Evolutionary conservation across 352 stramenopile species (phyloP), one percentile per base, ranked within the genome.

Genomic region (Phytophthora boehmeriae): DNA sequence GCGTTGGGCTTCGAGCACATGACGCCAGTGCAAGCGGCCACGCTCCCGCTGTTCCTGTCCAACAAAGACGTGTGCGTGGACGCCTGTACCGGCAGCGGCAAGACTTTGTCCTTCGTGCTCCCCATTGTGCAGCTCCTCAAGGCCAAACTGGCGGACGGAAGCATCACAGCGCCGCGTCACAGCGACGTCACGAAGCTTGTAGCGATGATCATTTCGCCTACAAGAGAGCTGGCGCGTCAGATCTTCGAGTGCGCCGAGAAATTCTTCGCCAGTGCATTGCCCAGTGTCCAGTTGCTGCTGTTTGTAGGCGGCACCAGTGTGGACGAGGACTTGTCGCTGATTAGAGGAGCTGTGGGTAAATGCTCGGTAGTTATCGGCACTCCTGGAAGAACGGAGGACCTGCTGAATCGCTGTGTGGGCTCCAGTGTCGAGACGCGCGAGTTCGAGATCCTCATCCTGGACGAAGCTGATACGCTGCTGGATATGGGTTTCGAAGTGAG

Each of bases 401-500:
- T 98, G 54, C 90, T 89, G 66, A 93, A 88, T 53, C 80, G 76
- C 77, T 97, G 83, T 57, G 78, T 84, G 19, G 77, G 78, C 55
- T 78, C 71, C 28, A 83, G 67, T 14, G 57, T 98, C 38, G 92
- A 98, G 63, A 83, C 90, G 14, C 88, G 84, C 30, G 90, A 98
- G 74, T 91, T 99, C 49, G 97, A 99, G 64, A 91, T 98, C 28
- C 79, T 99, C 19, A 97, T 99, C 46, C 71, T 99, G 28, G 98
- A 99, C 73, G 98, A 99, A 73, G 97, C 97, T n/a, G 98, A 99
- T 68, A 98, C 96, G 20, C 66, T 99, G 34, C 82, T 99, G 34
- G 97, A 98, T 73, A 98, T 99, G 84, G 96, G 96, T 56, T 99
- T 99, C 64, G 90, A 98, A 65, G 85, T 97, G 11, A 97, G 93